Evolutionary conservation across 768 basidiomycete species (phyloP).

Genomic region (Mycena epipterygia): DNA sequence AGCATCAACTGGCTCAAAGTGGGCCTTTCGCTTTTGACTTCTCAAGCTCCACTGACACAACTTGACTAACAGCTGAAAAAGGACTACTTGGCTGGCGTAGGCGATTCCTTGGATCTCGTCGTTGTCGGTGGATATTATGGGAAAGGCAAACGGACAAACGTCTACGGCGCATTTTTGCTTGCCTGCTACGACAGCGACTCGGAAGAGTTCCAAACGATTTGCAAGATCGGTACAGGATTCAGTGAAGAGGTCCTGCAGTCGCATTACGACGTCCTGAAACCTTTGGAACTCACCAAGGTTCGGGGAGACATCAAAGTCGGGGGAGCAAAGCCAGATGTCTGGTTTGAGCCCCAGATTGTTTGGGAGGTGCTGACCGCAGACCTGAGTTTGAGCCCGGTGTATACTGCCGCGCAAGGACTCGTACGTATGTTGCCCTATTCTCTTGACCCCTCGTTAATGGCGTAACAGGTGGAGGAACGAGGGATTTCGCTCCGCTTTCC

Average conservation of each 20-base stretch:
- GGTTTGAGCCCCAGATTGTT: constrained; percentile 97
- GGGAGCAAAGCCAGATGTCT: constrained; percentile 95
- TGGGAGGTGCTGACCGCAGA: constrained; percentile 99
- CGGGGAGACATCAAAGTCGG: constrained; percentile 91
- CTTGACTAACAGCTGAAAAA: constrained; percentile 92
- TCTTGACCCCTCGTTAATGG: constrained; percentile 15
- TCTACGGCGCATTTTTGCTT: constrained; percentile 97
- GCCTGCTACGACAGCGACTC: constrained; percentile 97
- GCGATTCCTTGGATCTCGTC: constrained; percentile 96
- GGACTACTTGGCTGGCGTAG: constrained; percentile 96
- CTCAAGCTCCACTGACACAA: neutral
- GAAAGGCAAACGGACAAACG: constrained; percentile 96
- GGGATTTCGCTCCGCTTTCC: constrained; percentile 98
- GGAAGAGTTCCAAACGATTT: constrained; percentile 96
- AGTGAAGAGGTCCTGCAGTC: constrained; percentile 89
- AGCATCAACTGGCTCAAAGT: constrained; percentile 99
- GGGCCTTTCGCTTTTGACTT: neutral
- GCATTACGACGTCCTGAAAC: constrained; percentile 86
- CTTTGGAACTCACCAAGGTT: constrained; percentile 77
- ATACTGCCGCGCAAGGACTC: constrained; percentile 93
- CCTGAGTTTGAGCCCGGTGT: constrained; percentile 95
- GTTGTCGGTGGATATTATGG: constrained; percentile 99
- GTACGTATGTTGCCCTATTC: constrained; percentile 57
- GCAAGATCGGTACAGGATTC: constrained; percentile 99
- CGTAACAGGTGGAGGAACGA: constrained; percentile 79